Percentiles rank a stretch among this genome's conserved stretches.
phyloP scores from a whole-genome alignment of 805 yeast genomes.

The Jamesozyma piceae region DNA sequence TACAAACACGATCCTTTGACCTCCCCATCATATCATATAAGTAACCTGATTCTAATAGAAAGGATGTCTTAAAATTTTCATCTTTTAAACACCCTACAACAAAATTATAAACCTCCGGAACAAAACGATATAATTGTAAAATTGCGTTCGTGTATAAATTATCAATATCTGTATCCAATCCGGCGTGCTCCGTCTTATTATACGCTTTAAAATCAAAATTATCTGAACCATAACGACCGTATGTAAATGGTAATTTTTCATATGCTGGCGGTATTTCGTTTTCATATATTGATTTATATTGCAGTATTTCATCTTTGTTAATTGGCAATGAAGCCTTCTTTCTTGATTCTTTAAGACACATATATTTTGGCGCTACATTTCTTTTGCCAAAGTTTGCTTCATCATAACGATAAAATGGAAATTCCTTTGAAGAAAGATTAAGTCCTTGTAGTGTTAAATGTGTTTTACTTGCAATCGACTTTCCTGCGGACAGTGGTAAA shows the following conservation, averaged over 20 bases:
- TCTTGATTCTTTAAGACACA: slow-evolving; percentile 29
- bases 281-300: slow-evolving; percentile 26
- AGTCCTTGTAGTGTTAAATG: slow-evolving; percentile 3
- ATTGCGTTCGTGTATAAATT: slow-evolving; percentile 71
- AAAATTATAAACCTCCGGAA: slow-evolving; percentile 62
- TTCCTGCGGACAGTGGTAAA: slow-evolving; percentile 5
- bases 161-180: slow-evolving; percentile 80
- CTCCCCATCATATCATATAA: slow-evolving; percentile 84
- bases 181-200: slow-evolving; percentile 65
- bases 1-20: slow-evolving; percentile 69
- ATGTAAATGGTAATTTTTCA: slow-evolving; percentile 62
- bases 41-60: slow-evolving; percentile 78
- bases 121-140: slow-evolving; percentile 70
- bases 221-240: slow-evolving; percentile 84
- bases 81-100: slow-evolving; percentile 47
- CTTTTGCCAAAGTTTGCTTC: slow-evolving; percentile 48
- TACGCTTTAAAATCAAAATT: slow-evolving; percentile 87
- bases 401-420: slow-evolving; percentile 44
- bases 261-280: slow-evolving; percentile 61
- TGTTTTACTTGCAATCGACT: slow-evolving; percentile 1
- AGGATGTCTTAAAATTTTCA: slow-evolving; percentile 41
- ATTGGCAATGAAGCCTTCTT: slow-evolving; percentile 9
- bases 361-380: slow-evolving; percentile 39
- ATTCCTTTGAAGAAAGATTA: slow-evolving; percentile 28
- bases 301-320: slow-evolving; percentile 16